Percentiles rank a stretch among this genome's conserved stretches.
Evolutionary conservation across 768 basidiomycete species (phyloP).

Genomic region (Pulveroboletus frians): DNA sequence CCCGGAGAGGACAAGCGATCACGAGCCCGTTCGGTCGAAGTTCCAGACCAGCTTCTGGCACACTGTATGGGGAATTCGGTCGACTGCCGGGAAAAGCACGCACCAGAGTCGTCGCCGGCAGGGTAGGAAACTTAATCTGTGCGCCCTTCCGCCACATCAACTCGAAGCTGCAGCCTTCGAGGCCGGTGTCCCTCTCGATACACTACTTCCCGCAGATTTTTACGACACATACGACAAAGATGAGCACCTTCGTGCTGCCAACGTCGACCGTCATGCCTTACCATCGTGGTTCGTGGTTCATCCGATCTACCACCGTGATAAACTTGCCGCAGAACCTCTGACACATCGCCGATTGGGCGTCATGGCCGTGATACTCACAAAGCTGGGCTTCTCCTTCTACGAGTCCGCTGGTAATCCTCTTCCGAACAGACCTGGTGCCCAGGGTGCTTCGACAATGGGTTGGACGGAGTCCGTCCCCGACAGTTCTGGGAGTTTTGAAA

Average conservation of each 20-base stretch:
- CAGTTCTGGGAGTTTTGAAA: constrained; percentile 10
- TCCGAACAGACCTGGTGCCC: not conserved
- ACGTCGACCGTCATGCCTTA: not conserved
- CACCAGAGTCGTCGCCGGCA: constrained; percentile 23
- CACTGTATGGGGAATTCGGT: constrained; percentile 6
- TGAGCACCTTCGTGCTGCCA: not conserved
- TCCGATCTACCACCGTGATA: constrained; percentile 16
- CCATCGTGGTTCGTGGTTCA: constrained; percentile 19
- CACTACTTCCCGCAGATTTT: constrained; percentile 42
- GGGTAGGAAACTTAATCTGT: constrained; percentile 59
- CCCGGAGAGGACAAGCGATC: constrained; percentile 25
- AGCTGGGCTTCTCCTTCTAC: constrained; percentile 42
- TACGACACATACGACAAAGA: constrained; percentile 16
- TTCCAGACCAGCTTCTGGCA: constrained; percentile 8
- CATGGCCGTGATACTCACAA: constrained; percentile 53
- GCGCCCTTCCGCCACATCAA: constrained; percentile 50
- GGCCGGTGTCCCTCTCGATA: constrained; percentile 55
- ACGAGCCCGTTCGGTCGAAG: constrained; percentile 7
- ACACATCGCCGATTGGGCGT: constrained; percentile 55
- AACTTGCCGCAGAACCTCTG: constrained; percentile 27
- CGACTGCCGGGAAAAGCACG: constrained; percentile 1
- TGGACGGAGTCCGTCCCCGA: not conserved
- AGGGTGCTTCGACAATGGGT: not conserved
- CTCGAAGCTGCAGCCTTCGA: constrained; percentile 62
- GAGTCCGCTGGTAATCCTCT: constrained; percentile 15